A percentile compares a stretch with the other conserved stretches of the same genome.
Conservation (phyloP, 2,329 filamentous ascomycete genomes). For the Zasmidium cellare region DNA sequence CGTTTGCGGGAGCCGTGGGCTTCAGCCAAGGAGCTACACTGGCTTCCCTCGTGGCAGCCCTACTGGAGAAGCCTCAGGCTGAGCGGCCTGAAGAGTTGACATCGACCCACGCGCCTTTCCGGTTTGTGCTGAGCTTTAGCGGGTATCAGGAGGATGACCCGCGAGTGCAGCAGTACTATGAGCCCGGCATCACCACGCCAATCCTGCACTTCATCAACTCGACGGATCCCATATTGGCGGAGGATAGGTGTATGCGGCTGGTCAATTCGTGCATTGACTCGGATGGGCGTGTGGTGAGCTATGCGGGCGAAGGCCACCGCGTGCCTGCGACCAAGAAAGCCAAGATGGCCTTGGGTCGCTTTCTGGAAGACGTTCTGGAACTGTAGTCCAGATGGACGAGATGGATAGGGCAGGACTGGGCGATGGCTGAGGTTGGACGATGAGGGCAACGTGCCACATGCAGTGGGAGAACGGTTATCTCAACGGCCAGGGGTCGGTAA, state of each 20-base stretch:
- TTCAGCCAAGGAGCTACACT: neutral
- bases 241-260: neutral
- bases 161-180: neutral
- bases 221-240: neutral
- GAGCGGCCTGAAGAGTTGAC: neutral
- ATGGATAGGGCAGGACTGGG: neutral
- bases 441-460: no score
- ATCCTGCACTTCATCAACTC: neutral
- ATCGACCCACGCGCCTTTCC: neutral
- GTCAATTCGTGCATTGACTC: neutral
- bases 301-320: neutral
- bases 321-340: neutral
- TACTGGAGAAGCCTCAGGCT: neutral
- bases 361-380: neutral
- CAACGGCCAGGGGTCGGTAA: no score
- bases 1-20: neutral
- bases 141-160: neutral
- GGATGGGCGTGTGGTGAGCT: neutral
- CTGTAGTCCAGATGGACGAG: neutral
- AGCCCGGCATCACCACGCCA: neutral
- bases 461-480: no score
- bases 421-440: neutral
- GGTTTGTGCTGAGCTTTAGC: neutral
- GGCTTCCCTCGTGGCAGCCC: neutral
- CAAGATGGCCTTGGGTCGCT: neutral